Evolutionary conservation across 805 yeast genomes (phyloP).

Genomic region (Starmerella cellae): DNA sequence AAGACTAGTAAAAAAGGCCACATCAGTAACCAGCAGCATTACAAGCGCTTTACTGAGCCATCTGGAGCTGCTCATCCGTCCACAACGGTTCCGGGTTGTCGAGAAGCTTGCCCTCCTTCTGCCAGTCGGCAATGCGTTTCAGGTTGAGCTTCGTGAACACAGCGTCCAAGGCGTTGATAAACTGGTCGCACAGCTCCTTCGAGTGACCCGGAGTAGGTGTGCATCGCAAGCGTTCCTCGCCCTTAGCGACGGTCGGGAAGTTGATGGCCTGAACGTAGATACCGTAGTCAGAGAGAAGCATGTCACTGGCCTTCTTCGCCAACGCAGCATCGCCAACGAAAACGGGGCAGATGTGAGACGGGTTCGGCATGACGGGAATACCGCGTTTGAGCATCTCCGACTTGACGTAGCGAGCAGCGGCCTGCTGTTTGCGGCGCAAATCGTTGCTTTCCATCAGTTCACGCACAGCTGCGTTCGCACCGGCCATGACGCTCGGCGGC

Average conservation of each 20-base stretch:
- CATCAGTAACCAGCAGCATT: no score
- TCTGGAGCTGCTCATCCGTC: slow-evolving; percentile 63
- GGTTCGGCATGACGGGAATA: slow-evolving; percentile 93
- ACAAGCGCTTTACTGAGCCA: no score
- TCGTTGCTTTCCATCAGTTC: slow-evolving; percentile 63
- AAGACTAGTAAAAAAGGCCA: no score
- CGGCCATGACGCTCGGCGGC: slow-evolving; percentile 98
- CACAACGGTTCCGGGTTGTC: slow-evolving; percentile 48
- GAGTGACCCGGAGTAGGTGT: slow-evolving; percentile 99
- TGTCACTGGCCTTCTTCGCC: slow-evolving; percentile 84
- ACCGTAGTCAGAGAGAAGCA: slow-evolving; percentile 65
- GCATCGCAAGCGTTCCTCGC: slow-evolving; percentile 88
- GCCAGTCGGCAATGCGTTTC: slow-evolving; percentile 69
- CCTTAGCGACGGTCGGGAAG: slow-evolving; percentile 94
- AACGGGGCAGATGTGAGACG: slow-evolving; percentile 93
- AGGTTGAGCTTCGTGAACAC: slow-evolving; percentile 65
- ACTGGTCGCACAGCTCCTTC: slow-evolving; percentile 56
- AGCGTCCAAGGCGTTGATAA: slow-evolving; percentile 65
- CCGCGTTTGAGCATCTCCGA: slow-evolving; percentile 52
- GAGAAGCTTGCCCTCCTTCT: slow-evolving; percentile 43
- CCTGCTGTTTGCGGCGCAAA: slow-evolving; percentile 75
- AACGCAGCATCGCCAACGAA: slow-evolving; percentile 87
- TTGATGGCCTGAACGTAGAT: slow-evolving; percentile 97
- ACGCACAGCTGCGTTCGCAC: slow-evolving; percentile 76
- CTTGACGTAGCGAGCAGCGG: slow-evolving; percentile 75